These are phyloP conservation scores for Chrysoporthe cubensis DNA, from an alignment of 2,329 filamentous ascomycete species.

Conservation along the genomic window DNA sequence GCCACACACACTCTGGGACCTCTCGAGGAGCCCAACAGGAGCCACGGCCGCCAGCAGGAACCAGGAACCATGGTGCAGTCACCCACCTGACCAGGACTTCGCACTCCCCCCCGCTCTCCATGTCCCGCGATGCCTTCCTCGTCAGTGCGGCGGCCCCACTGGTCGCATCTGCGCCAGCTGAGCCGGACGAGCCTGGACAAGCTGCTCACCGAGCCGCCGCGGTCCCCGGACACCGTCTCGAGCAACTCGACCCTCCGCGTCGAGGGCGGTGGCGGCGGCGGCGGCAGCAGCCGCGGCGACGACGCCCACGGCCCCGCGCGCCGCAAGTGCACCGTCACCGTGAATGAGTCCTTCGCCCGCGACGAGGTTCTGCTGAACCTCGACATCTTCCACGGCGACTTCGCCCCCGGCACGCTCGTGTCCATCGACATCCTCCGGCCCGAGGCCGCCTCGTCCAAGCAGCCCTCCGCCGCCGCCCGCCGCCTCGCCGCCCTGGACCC, in stretches of 20 bases:
- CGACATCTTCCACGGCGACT: conserved; percentile 66
- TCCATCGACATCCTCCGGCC: conserved; percentile 67
- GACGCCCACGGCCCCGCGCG: conserved; percentile 41
- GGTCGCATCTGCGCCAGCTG: conserved; percentile 58
- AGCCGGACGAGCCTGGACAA: conserved; percentile 53
- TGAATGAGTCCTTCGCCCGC: conserved; percentile 75
- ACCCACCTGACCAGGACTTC: conserved; percentile 4
- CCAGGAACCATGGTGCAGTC: conserved; percentile 14
- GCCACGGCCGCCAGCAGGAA: neutral
- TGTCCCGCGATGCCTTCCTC: conserved; percentile 50
- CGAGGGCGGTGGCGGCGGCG: conserved; percentile 25
- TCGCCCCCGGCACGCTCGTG: conserved; percentile 71
- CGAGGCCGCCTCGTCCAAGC: conserved; percentile 23
- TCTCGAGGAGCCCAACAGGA: neutral
- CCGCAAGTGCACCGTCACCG: conserved; percentile 56
- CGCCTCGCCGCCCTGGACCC: conserved; percentile 29
- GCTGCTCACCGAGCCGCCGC: conserved; percentile 42
- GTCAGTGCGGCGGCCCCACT: conserved; percentile 52
- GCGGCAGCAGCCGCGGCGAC: conserved; percentile 26
- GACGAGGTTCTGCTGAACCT: conserved; percentile 83
- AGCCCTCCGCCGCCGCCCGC: conserved; percentile 30
- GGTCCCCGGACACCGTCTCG: conserved; percentile 54
- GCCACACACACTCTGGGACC: no score
- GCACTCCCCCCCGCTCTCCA: conserved; percentile 28
- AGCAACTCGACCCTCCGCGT: conserved; percentile 52